These are phyloP conservation scores for Epichloe baconii DNA, from an alignment of 2,329 filamentous ascomycete species.

Conservation along the genomic window DNA sequence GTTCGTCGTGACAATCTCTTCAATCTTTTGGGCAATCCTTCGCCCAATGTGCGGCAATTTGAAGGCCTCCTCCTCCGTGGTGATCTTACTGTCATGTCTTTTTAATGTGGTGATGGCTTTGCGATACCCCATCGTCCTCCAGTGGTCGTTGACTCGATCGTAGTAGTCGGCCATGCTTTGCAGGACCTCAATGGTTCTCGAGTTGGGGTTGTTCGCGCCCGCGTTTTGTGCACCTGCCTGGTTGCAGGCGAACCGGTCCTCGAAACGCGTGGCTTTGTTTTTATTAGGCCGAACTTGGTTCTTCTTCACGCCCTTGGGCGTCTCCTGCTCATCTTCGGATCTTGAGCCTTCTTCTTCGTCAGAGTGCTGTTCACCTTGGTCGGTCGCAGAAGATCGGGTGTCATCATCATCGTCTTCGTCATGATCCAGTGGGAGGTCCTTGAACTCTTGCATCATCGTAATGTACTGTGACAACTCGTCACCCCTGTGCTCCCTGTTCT, in stretches of 20 bases:
- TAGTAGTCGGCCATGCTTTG: conserved; percentile 73
- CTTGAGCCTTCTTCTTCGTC: neutral
- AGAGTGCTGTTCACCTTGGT: conserved; percentile 2
- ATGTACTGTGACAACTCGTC: conserved; percentile 56
- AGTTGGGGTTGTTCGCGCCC: conserved; percentile 52
- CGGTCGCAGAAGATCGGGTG: neutral
- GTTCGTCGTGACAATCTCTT: conserved; percentile 72
- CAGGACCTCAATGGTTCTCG: conserved; percentile 60
- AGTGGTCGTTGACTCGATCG: conserved; percentile 58
- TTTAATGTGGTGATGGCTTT: conserved; percentile 63
- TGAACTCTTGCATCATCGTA: conserved; percentile 43
- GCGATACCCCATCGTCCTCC: conserved; percentile 63
- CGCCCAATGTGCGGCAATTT: conserved; percentile 55
- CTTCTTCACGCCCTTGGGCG: neutral
- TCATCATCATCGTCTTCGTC: conserved; percentile 38
- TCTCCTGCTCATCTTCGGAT: neutral
- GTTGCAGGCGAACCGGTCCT: conserved; percentile 42
- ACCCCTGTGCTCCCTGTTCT: neutral
- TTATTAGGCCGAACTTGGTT: too few relatives aligned
- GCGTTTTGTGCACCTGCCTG: conserved; percentile 33
- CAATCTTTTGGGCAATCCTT: conserved; percentile 70
- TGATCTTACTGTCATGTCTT: conserved; percentile 49
- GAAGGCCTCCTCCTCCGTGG: conserved; percentile 55
- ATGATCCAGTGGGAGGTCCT: conserved; percentile 42
- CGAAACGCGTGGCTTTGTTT: conserved; percentile 21